Evolutionary conservation across 352 stramenopile species (phyloP), one percentile per base, ranked within the genome.

Genomic region (Phytophthora idaei): DNA sequence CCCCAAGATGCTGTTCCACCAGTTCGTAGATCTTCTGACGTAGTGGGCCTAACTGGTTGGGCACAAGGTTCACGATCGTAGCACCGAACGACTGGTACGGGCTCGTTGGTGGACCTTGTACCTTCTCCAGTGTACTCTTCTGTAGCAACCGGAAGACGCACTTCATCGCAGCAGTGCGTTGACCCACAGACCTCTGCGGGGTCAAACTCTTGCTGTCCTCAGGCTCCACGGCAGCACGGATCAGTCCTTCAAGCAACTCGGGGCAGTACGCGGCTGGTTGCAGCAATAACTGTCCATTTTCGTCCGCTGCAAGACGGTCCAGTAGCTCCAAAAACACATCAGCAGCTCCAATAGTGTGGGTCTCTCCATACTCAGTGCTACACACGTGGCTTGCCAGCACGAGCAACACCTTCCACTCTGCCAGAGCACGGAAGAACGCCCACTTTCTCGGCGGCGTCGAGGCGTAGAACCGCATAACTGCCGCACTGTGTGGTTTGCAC

Each of bases 311-410:
- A 15, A 97, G 76, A 1, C 89, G 77, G 41, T 97, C 89, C 21
- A 97, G 64, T 25, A 97, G 77, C 68, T 97, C 85, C 7, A 97
- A 69, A 62, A 97, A 93, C 29, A 96, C 86, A 57, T 97, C 91
- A 1, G 90, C 90, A 28, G 87, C 90, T 41, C 84, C 90, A 46
- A 94, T 82, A 5, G 76, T 89, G 65, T 97, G 87, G 8, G 57
- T 64, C 64, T 95, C 85, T 45, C 70, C 71, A 63, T 86, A 92
- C 49, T 77, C 57, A 9, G 73, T 69, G 47, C 76, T 85, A 66
- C 81, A 92, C 39, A 97, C 86, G 60, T 94, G 90, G 50, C 90
- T 67, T 1, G 85, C 85, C 49, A 97, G 75, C 53, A 94, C 77
- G 12, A 97, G 69, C 62, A 97, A 72, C 59, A 97, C 57, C 39